These are phyloP conservation scores for Talaromyces sp. DNA, from an alignment of 2,329 filamentous ascomycete genomes.

Conservation along the genomic window DNA sequence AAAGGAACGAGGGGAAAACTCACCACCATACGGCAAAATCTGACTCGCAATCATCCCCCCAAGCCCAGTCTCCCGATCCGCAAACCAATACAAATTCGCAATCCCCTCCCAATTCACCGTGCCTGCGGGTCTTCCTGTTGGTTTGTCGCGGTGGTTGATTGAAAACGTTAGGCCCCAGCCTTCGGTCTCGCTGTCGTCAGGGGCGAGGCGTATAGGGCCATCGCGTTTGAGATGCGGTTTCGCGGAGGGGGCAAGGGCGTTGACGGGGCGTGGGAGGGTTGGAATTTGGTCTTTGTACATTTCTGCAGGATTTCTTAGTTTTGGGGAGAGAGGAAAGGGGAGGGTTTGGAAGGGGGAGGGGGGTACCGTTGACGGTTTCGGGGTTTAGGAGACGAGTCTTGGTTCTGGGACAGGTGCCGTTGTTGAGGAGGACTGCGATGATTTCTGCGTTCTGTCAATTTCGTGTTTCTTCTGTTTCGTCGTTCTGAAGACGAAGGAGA, in stretches of 20 bases:
- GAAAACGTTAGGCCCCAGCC: constrained; percentile 59
- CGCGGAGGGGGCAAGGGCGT: constrained; percentile 41
- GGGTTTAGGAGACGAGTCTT: constrained; percentile 48
- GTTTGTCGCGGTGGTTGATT: constrained; percentile 41
- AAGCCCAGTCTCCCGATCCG: constrained; percentile 51
- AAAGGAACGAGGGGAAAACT: background rate
- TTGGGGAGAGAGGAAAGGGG: background rate
- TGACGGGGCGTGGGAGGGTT: constrained; percentile 49
- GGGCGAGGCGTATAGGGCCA: background rate
- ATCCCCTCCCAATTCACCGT: constrained; percentile 53
- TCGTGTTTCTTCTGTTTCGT: background rate
- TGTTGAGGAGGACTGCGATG: constrained; percentile 55
- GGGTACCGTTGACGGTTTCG: constrained; percentile 44
- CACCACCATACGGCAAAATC: constrained; percentile 43
- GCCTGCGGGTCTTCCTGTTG: constrained; percentile 44
- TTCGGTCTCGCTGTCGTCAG: constrained; percentile 41
- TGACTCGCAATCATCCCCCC: constrained; percentile 48
- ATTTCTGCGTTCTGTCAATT: constrained; percentile 39
- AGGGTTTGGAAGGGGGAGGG: no score
- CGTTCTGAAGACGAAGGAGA: background rate
- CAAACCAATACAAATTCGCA: constrained; percentile 56
- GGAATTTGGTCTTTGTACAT: constrained; percentile 60
- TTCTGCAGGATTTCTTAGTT: constrained; percentile 17
- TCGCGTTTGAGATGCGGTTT: constrained; percentile 47
- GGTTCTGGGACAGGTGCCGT: constrained; percentile 54